Evolutionary conservation across 495 filamentous ascomycete genomes (phyloP).

Genomic region (Annulohypoxylon maeteangense): DNA sequence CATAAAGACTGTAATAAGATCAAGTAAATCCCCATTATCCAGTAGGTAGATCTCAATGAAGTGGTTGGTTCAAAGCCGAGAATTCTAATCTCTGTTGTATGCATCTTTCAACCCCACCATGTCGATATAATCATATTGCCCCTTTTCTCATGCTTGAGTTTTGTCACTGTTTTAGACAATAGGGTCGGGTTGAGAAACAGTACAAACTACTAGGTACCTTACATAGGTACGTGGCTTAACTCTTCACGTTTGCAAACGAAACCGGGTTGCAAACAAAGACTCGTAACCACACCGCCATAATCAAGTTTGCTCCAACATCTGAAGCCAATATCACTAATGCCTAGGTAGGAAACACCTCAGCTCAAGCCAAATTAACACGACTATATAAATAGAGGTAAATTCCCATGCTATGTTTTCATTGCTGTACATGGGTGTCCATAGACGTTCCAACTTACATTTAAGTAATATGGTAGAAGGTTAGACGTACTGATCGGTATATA

Average conservation of each 20-base stretch:
- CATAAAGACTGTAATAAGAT: no score
- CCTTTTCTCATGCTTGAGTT: neutral
- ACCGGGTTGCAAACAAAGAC: neutral
- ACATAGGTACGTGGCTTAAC: neutral
- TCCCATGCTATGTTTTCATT: no score
- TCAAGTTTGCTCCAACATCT: neutral
- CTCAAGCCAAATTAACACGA: no score
- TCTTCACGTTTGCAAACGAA: slow-evolving; percentile 2
- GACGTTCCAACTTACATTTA: no score
- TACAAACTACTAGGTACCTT: no score
- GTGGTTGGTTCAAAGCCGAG: neutral
- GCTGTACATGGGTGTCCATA: no score
- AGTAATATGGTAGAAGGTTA: no score
- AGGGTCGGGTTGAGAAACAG: neutral
- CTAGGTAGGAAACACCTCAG: no score
- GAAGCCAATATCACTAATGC: no score
- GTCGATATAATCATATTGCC: neutral
- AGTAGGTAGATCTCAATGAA: neutral
- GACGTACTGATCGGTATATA: no score
- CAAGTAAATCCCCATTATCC: neutral
- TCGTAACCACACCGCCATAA: slow-evolving; percentile 2
- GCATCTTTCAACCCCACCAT: neutral
- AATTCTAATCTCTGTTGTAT: neutral
- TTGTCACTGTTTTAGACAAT: neutral
- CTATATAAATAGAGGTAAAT: no score